A percentile compares a stretch with the other conserved stretches of the same genome.
Evolutionary conservation across 2,329 filamentous ascomycete species (phyloP).

Genomic region (Claviceps quebecensis): DNA sequence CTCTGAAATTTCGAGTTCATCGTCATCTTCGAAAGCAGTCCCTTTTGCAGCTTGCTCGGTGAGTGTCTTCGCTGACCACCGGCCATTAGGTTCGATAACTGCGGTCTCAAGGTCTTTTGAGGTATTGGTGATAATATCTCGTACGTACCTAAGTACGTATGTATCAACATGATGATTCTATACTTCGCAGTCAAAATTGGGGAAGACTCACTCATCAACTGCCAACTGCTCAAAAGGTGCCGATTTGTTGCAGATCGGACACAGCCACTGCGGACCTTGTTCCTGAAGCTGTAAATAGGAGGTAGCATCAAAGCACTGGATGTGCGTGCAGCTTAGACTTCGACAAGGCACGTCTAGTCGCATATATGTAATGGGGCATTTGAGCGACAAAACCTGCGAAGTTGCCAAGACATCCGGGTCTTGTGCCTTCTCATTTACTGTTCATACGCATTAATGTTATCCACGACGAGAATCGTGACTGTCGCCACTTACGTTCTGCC

Average conservation of each 20-base stretch:
- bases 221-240: constrained; percentile 71
- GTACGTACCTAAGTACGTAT: constrained; percentile 52
- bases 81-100: constrained; percentile 74
- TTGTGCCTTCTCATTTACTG: constrained; percentile 67
- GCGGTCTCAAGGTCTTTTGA: constrained; percentile 64
- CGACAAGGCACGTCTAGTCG: constrained; percentile 70
- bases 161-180: not conserved
- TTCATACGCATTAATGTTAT: constrained; percentile 1
- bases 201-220: constrained; percentile 60
- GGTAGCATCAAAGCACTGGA: constrained; percentile 87
- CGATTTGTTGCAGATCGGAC: constrained; percentile 78
- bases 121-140: constrained; percentile 70
- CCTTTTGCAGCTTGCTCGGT: constrained; percentile 14
- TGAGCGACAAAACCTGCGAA: constrained; percentile 77
- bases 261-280: constrained; percentile 93
- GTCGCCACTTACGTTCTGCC: constrained; percentile 54
- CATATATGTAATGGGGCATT: constrained; percentile 81
- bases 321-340: constrained; percentile 67
- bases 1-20: constrained; percentile 36
- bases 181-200: not conserved
- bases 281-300: constrained; percentile 91
- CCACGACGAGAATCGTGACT: not conserved
- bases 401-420: constrained; percentile 84
- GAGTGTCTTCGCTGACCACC: constrained; percentile 43
- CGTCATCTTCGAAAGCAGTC: constrained; percentile 26